phyloP scores from a whole-genome alignment of 2,329 filamentous ascomycete genomes.

The Botryotinia globosa region DNA sequence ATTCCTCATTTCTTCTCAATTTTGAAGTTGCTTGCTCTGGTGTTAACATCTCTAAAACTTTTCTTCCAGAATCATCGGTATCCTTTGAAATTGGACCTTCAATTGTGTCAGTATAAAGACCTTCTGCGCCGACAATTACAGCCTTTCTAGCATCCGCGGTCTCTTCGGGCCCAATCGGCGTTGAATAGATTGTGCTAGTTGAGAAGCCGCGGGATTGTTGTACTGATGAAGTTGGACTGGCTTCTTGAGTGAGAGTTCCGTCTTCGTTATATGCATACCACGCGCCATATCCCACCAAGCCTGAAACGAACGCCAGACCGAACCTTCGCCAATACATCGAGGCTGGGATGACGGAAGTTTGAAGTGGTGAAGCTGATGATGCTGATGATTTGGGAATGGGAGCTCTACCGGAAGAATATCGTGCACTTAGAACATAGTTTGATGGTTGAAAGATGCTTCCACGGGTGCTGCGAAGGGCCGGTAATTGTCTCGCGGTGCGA shows the following conservation, averaged over 20 bases:
- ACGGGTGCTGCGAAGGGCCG: slow-evolving; percentile 53
- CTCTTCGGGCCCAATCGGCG: slow-evolving; percentile 24
- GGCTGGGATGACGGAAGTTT: slow-evolving; percentile 35
- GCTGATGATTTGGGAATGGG: slow-evolving; percentile 18
- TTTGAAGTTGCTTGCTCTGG: slow-evolving; percentile 91
- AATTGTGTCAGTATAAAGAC: slow-evolving; percentile 84
- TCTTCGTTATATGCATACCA: slow-evolving; percentile 67
- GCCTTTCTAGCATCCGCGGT: slow-evolving; percentile 55
- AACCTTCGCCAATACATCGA: slow-evolving; percentile 75
- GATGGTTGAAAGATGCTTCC: slow-evolving; percentile 43
- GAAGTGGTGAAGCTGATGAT: slow-evolving; percentile 29
- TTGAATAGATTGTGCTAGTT: slow-evolving; percentile 29
- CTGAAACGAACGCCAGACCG: slow-evolving; percentile 64
- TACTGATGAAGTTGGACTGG: slow-evolving; percentile 21
- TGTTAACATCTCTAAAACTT: slow-evolving; percentile 92
- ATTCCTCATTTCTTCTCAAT: slow-evolving; percentile 84
- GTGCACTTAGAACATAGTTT: slow-evolving; percentile 47
- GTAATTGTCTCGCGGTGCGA: slow-evolving; percentile 64
- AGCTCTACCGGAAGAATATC: slow-evolving; percentile 42
- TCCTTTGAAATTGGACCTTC: slow-evolving; percentile 85
- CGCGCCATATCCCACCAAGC: slow-evolving; percentile 68
- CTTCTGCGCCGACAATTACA: slow-evolving; percentile 83
- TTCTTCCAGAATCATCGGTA: slow-evolving; percentile 77
- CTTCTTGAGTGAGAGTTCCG: slow-evolving; percentile 19
- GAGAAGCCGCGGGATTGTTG: slow-evolving; percentile 36